phyloP scores from a whole-genome alignment of 257 asterid species.

The Rehmannia glutinosa region DNA sequence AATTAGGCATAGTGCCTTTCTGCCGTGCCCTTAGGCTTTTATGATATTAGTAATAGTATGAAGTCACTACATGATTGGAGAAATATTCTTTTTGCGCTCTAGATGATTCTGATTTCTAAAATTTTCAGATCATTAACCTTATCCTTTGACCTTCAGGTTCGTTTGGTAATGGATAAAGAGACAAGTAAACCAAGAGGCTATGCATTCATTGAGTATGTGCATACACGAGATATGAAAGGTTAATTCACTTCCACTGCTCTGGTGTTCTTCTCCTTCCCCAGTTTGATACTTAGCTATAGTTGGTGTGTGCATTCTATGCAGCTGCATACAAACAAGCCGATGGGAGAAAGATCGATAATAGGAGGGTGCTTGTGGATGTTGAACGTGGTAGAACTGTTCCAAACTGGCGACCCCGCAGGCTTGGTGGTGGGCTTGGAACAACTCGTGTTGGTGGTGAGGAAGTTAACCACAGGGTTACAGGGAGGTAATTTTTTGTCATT shows the following conservation, averaged over 20 bases:
- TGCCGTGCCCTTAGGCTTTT: slow-evolving; percentile 95
- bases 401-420: slow-evolving; percentile 88
- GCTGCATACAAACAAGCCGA: slow-evolving; percentile 92
- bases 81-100: not conserved
- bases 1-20: slow-evolving; percentile 89
- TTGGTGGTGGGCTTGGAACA: slow-evolving; percentile 94
- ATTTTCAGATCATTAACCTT: slow-evolving; percentile 9
- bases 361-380: slow-evolving; percentile 86
- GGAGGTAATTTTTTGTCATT: slow-evolving; percentile 33
- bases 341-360: slow-evolving; percentile 77
- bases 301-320: slow-evolving; percentile 29
- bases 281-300: not conserved
- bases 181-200: slow-evolving; percentile 74
- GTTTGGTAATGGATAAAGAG: slow-evolving; percentile 55
- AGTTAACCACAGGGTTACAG: slow-evolving; percentile 38
- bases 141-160: slow-evolving; percentile 46
- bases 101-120: not conserved
- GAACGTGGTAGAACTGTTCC: slow-evolving; percentile 94
- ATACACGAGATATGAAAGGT: slow-evolving; percentile 88
- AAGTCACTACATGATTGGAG: not conserved
- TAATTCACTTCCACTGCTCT: not conserved
- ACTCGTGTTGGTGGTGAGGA: slow-evolving; percentile 75
- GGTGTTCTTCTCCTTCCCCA: not conserved
- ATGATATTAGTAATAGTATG: slow-evolving; percentile 14
- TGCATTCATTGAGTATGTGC: slow-evolving; percentile 70